These are phyloP conservation scores for Phytophthora cactorum DNA, from an alignment of 352 stramenopile species.

Conservation along the genomic window DNA sequence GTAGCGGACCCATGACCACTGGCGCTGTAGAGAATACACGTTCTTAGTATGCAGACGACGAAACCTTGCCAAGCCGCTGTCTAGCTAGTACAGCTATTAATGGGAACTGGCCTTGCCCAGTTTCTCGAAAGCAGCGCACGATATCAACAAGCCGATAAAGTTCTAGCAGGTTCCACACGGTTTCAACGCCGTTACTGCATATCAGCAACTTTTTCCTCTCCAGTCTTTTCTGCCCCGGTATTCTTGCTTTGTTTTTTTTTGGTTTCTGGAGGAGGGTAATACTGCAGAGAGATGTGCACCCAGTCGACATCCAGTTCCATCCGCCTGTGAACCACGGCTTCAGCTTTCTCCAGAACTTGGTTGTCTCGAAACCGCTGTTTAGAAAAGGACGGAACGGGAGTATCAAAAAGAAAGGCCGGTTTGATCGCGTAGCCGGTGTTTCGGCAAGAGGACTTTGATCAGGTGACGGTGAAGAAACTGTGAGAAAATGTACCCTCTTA, in stretches of 20 bases:
- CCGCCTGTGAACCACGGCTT: neutral
- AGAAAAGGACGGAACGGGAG: neutral
- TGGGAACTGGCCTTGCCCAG: neutral
- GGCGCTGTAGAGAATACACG: constrained; percentile 11
- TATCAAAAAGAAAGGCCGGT: neutral
- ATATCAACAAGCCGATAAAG: constrained; percentile 14
- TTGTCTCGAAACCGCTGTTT: neutral
- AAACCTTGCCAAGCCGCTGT: constrained; percentile 7
- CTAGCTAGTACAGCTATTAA: constrained; percentile 9
- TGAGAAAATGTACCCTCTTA: neutral
- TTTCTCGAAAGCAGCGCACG: constrained; percentile 12
- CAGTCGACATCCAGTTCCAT: constrained; percentile 6
- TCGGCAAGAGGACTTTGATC: neutral
- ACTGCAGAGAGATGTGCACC: constrained; percentile 1
- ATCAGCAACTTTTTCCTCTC: neutral
- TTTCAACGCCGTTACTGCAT: neutral
- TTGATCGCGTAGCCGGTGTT: neutral
- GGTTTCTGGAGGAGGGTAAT: neutral
- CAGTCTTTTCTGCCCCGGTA: neutral
- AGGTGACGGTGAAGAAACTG: neutral
- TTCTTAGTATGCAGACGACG: constrained; percentile 14
- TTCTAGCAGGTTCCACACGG: constrained; percentile 5
- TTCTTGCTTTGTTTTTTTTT: neutral
- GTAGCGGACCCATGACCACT: constrained; percentile 3
- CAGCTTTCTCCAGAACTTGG: constrained; percentile 1